These are phyloP conservation scores for Rutstroemia sydowiana DNA, from an alignment of 2,329 filamentous ascomycete species.

Conservation along the genomic window DNA sequence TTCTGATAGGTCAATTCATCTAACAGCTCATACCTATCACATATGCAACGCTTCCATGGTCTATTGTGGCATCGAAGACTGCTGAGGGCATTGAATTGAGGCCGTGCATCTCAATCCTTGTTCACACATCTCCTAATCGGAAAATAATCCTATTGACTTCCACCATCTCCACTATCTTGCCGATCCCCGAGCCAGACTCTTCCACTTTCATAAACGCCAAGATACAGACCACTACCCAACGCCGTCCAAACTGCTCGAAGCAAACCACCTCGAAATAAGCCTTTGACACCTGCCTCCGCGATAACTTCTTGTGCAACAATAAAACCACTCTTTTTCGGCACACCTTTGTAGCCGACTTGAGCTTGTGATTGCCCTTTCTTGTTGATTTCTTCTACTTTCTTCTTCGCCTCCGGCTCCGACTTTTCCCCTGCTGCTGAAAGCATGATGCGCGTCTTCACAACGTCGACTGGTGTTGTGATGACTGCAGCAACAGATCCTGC, in stretches of 20 bases:
- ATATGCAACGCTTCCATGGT: no score
- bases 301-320: slow-evolving; percentile 60
- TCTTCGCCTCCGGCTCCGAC: slow-evolving; percentile 24
- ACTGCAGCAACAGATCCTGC: slow-evolving; percentile 71
- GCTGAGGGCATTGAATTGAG: no score
- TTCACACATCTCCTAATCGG: no score
- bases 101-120: no score
- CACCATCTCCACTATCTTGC: slow-evolving; percentile 7
- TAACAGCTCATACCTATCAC: no score
- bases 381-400: slow-evolving; percentile 20
- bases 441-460: slow-evolving; percentile 88
- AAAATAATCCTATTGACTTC: not conserved
- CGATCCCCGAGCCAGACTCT: slow-evolving; percentile 49
- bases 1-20: no score
- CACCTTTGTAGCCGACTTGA: slow-evolving; percentile 26
- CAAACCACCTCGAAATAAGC: slow-evolving; percentile 69
- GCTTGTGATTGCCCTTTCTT: slow-evolving; percentile 23
- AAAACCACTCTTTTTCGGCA: slow-evolving; percentile 39
- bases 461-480: slow-evolving; percentile 82
- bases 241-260: slow-evolving; percentile 76
- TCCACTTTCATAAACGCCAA: slow-evolving; percentile 79
- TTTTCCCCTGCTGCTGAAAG: slow-evolving; percentile 44
- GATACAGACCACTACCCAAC: slow-evolving; percentile 73
- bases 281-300: slow-evolving; percentile 58
- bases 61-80: no score